These are phyloP conservation scores for Lepiota venenata DNA, from an alignment of 768 basidiomycete species.

Conservation along the genomic window DNA sequence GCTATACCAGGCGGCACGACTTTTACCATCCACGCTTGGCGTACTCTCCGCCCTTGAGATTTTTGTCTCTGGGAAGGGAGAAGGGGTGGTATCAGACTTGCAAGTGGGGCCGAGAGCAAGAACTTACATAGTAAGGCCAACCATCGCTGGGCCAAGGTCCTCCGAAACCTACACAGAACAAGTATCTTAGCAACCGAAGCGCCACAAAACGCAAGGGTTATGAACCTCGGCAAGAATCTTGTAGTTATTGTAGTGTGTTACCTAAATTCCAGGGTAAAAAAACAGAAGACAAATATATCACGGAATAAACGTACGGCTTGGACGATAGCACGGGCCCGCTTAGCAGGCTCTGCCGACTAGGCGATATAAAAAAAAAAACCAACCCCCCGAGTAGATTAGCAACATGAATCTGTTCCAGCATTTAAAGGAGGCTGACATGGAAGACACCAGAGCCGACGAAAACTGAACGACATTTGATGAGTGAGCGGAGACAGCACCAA, in stretches of 20 bases:
- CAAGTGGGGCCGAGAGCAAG: background rate
- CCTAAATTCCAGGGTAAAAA: constrained; percentile 35
- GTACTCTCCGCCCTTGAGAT: constrained; percentile 67
- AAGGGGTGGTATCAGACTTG: constrained; percentile 1
- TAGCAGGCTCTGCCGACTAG: constrained; percentile 89
- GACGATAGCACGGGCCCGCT: constrained; percentile 92
- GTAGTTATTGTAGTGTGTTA: constrained; percentile 94
- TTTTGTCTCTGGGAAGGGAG: constrained; percentile 43
- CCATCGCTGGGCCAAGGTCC: constrained; percentile 89
- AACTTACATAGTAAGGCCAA: constrained; percentile 85
- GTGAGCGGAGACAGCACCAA: constrained; percentile 1
- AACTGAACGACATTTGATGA: constrained; percentile 42
- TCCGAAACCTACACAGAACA: constrained; percentile 58
- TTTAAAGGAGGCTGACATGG: constrained; percentile 53
- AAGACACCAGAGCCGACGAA: constrained; percentile 99
- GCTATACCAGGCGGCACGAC: background rate
- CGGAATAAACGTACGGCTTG: constrained; percentile 62
- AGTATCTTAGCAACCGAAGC: constrained; percentile 4
- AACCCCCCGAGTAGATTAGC: constrained; percentile 6
- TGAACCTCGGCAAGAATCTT: constrained; percentile 84
- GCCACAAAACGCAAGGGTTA: background rate
- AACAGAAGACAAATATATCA: constrained; percentile 9
- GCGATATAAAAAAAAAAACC: background rate
- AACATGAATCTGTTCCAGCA: background rate
- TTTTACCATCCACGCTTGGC: constrained; percentile 66